These are phyloP conservation scores for Globisporangium paddicum DNA, from an alignment of 352 stramenopile species.

Conservation along the genomic window DNA sequence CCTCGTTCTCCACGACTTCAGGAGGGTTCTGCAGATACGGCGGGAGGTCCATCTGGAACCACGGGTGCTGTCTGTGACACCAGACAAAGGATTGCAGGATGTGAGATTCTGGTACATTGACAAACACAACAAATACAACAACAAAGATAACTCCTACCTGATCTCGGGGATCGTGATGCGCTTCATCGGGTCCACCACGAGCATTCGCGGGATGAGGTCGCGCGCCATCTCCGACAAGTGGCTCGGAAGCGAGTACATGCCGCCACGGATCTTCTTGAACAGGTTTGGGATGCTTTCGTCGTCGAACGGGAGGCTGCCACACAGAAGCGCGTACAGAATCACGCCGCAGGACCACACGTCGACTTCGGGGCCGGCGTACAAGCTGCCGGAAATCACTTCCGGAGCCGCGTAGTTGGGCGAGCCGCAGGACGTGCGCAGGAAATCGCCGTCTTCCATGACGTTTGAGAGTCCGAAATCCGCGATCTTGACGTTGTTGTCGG, in stretches of 20 bases:
- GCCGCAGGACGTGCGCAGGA: constrained; percentile 96
- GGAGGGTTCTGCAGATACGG: constrained; percentile 96
- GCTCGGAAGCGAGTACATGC: constrained; percentile 97
- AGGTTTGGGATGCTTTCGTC: constrained; percentile 98
- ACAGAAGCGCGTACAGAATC: constrained; percentile 99
- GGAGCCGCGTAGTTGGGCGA: constrained; percentile 99
- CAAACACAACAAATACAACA: neutral
- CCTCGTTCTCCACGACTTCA: constrained; percentile 95
- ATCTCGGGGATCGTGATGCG: constrained; percentile 99
- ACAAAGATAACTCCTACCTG: constrained; percentile 29
- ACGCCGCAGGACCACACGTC: constrained; percentile 99
- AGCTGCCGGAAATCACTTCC: constrained; percentile 97
- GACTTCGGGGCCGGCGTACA: constrained; percentile 98
- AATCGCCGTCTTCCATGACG: constrained; percentile 98
- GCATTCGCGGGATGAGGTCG: constrained; percentile 97
- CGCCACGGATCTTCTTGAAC: constrained; percentile 98
- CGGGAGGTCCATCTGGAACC: constrained; percentile 98
- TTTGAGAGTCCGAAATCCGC: constrained; percentile 99
- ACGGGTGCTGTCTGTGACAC: constrained; percentile 87
- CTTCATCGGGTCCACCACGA: constrained; percentile 99
- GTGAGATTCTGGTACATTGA: neutral
- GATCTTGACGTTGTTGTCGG: constrained; percentile 99
- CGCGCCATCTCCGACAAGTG: constrained; percentile 95
- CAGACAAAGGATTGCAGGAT: no score
- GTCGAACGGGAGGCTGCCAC: constrained; percentile 97